phyloP scores from a whole-genome alignment of 139 green algal species.

The Coelastrella sp. region DNA sequence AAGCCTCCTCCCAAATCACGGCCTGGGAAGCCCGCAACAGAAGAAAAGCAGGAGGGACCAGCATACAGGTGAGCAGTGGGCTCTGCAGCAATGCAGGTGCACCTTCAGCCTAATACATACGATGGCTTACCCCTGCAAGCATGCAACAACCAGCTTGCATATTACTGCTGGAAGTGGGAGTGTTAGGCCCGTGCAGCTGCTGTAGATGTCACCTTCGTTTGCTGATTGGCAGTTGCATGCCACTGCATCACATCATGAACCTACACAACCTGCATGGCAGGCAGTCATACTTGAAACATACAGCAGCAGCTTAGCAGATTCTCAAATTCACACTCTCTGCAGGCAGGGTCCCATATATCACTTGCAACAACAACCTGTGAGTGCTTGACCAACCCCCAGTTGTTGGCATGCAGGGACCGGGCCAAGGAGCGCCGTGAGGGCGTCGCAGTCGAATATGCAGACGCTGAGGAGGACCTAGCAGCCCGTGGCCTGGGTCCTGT shows the following conservation, averaged over 20 bases:
- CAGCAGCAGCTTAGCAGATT: not conserved
- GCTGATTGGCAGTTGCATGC: too few relatives aligned
- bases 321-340: not conserved
- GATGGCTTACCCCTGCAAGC: too few relatives aligned
- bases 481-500: not conserved
- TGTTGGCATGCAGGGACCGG: constrained; percentile 68
- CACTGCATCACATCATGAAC: too few relatives aligned
- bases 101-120: not conserved
- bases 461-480: constrained; percentile 55
- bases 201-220: too few relatives aligned
- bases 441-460: constrained; percentile 68
- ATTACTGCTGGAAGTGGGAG: too few relatives aligned
- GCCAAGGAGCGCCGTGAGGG: constrained; percentile 82
- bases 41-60: constrained; percentile 57
- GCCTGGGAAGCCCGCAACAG: constrained; percentile 47
- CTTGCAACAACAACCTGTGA: not conserved
- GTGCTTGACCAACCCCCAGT: not conserved
- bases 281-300: not conserved
- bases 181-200: too few relatives aligned
- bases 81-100: not conserved
- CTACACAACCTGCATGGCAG: too few relatives aligned
- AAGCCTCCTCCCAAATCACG: constrained; percentile 54
- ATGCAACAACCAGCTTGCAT: too few relatives aligned
- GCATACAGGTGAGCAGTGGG: constrained; percentile 68
- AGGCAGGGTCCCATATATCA: not conserved